These are phyloP conservation scores for Kwoniella newhampshirensis DNA, from an alignment of 768 basidiomycete species.

Conservation along the genomic window DNA sequence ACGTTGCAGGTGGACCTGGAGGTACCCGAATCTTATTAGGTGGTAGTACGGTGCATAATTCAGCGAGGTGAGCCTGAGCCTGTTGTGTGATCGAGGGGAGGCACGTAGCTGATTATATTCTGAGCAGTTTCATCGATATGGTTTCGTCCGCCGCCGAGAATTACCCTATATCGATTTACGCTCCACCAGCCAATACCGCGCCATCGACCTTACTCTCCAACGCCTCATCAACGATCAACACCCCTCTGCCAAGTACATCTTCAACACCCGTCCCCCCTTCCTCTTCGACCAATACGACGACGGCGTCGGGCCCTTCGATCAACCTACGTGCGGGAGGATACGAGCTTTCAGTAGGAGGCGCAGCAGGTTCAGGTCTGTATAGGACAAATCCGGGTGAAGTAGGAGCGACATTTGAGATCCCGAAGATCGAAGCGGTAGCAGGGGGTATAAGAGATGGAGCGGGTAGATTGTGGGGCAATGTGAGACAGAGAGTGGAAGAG, in stretches of 20 bases:
- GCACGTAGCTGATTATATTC: constrained; percentile 15
- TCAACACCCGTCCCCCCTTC: constrained; percentile 57
- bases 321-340: constrained; percentile 90
- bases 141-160: constrained; percentile 63
- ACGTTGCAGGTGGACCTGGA: constrained; percentile 53
- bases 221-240: constrained; percentile 57
- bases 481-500: constrained; percentile 71
- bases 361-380: constrained; percentile 78
- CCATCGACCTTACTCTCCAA: constrained; percentile 55
- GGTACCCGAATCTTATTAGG: constrained; percentile 81
- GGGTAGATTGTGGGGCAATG: constrained; percentile 79
- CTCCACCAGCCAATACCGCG: constrained; percentile 58
- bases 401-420: constrained; percentile 45
- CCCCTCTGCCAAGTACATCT: constrained; percentile 5
- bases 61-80: constrained; percentile 66
- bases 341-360: constrained; percentile 88
- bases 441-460: constrained; percentile 89
- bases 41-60: constrained; percentile 93
- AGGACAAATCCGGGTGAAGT: constrained; percentile 62
- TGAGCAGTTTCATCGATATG: constrained; percentile 80
- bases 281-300: neutral
- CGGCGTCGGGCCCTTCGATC: constrained; percentile 46
- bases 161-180: constrained; percentile 54
- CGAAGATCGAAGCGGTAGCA: constrained; percentile 55
- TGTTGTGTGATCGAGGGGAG: too few relatives aligned